Base-by-base conservation (phyloP, 148 eudicot genomes). In the Pouteria glomerata region DNA sequence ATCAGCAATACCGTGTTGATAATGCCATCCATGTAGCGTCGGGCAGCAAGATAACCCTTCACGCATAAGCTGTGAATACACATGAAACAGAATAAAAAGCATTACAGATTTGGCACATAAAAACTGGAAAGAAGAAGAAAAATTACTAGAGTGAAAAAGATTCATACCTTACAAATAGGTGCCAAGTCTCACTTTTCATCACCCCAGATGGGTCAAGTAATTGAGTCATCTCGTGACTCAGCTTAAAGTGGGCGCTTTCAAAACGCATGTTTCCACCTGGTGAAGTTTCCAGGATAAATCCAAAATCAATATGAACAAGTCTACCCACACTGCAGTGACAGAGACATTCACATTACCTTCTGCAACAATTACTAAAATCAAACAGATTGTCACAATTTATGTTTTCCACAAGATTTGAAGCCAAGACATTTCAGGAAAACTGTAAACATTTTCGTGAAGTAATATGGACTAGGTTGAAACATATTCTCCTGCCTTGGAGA, bases 181-280 rank as follows among this genome's bases (percentile, higher is more conserved):
- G 72, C 99, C 99, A 96, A 35, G 94, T 85, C 57, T 96, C 99
- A 57, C 97, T 96, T 83, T 92, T 96, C 99, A 92, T 96, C 47
- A 80, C 82, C 71, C 99, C 97, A 12, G 99, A 96, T 52, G 99
- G 99, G 72, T 96, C 99, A 45, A 96, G 96, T 69, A 96, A 78
- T 79, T 96, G 99, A 57, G 99, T 96, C 99, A 96, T 96, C 81
- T 96, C 99, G 71, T 96, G 99, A 84, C 99, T 96, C 69, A 96
- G 85, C 87, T 96, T 96, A 75, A 96, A 96, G 74, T 91, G 96
- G 61, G 97, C 97, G 64, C 96, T 96, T 84, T 96, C 99, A 37
- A 96, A 96, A 33, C 97, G 96, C 99, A 96, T 89, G 75, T 92
- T 96, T 62, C 88, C 87, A 76, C 99, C 99, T 57, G 97, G 99